Conservation (phyloP, 441 rosid genomes). For the Corymbia calophylla region DNA sequence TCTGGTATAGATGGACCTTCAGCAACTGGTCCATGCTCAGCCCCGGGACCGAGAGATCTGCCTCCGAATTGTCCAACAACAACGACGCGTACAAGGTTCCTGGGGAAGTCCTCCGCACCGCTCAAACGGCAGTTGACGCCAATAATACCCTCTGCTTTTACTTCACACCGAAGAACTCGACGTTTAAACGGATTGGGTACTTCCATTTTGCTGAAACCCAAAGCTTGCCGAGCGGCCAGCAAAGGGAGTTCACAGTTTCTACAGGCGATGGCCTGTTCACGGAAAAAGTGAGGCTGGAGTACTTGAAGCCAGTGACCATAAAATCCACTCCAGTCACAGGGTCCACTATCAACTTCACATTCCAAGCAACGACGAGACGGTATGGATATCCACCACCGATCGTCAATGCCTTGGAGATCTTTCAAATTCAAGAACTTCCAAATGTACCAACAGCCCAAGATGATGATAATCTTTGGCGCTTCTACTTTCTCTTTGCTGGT, state of each 20-base stretch:
- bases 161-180: rapidly evolving
- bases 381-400: conserved; percentile 25
- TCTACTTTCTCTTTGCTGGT: not conserved
- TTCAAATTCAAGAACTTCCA: not conserved
- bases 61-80: not conserved
- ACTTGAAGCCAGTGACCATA: not conserved
- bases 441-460: conserved; percentile 8
- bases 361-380: not conserved
- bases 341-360: conserved; percentile 1
- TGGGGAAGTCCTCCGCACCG: not conserved
- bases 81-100: not conserved
- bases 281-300: not conserved
- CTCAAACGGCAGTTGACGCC: rapidly evolving
- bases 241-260: not conserved
- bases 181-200: not conserved
- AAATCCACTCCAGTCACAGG: conserved; percentile 1
- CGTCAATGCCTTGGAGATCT: conserved; percentile 30
- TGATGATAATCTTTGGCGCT: conserved; percentile 11
- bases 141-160: rapidly evolving
- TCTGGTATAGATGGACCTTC: rapidly evolving
- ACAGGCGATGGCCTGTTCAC: rapidly evolving
- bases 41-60: rapidly evolving
- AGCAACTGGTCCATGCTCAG: rapidly evolving
- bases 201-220: not conserved
- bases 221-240: not conserved